These are phyloP conservation scores for Paramecium pentaurelia DNA, from an alignment of 73 alveolate genomes.

Conservation along the genomic window DNA sequence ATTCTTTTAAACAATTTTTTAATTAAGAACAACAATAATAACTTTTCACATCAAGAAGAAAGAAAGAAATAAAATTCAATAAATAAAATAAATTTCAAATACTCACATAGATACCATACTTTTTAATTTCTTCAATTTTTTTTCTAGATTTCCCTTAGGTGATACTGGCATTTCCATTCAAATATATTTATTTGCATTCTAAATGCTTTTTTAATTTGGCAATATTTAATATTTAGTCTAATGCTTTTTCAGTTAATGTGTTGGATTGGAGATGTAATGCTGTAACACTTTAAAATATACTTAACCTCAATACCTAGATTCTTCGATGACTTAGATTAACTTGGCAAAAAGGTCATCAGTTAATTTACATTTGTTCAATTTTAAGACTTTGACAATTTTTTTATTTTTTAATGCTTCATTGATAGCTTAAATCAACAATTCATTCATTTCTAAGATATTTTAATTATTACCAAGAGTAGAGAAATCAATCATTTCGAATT, in stretches of 20 bases:
- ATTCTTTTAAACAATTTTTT: too few relatives aligned
- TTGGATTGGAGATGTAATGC: slow-evolving; percentile 33
- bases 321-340: not conserved
- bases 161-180: not conserved
- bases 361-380: slow-evolving; percentile 1
- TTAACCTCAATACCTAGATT: not conserved
- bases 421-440: not conserved
- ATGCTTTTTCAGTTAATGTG: not conserved
- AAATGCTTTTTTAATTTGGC: not conserved
- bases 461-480: not conserved
- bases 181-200: not conserved
- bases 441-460: not conserved
- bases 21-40: too few relatives aligned
- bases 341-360: slow-evolving; percentile 21
- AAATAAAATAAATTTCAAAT: not conserved
- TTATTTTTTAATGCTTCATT: not conserved
- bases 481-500: not conserved
- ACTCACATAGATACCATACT: not conserved
- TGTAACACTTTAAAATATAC: not conserved
- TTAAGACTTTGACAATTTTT: not conserved
- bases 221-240: not conserved
- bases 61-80: not conserved
- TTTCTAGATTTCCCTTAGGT: not conserved
- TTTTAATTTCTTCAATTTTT: not conserved
- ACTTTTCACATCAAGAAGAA: too few relatives aligned